These are phyloP conservation scores for Saturnispora zaruensis DNA, from an alignment of 805 yeast genomes.

Conservation along the genomic window DNA sequence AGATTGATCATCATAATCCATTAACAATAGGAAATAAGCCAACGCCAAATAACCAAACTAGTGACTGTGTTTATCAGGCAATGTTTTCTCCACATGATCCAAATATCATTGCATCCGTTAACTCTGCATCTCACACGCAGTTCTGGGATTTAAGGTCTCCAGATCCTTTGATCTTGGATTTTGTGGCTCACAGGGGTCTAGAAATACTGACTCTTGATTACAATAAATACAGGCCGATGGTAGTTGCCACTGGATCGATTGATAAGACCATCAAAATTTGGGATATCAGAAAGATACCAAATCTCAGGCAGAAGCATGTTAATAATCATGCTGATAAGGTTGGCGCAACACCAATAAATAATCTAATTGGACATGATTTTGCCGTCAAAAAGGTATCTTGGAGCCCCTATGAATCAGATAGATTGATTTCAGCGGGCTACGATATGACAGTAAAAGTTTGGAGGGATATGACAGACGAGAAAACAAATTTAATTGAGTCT, in stretches of 20 bases:
- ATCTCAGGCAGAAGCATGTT: neutral
- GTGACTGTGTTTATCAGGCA: constrained; percentile 70
- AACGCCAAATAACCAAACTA: constrained; percentile 27
- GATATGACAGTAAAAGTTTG: constrained; percentile 91
- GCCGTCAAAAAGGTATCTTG: constrained; percentile 78
- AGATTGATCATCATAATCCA: constrained; percentile 14
- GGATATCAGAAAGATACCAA: constrained; percentile 68
- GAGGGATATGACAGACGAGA: constrained; percentile 61
- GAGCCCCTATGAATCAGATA: constrained; percentile 80
- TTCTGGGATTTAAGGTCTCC: constrained; percentile 77
- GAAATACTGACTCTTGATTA: constrained; percentile 80
- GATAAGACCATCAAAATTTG: constrained; percentile 78
- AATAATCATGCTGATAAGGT: constrained; percentile 21
- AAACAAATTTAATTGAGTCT: constrained; percentile 40
- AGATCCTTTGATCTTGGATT: constrained; percentile 49
- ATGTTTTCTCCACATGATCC: constrained; percentile 81
- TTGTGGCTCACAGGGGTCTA: constrained; percentile 68
- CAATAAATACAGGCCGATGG: constrained; percentile 76
- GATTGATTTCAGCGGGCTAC: constrained; percentile 68
- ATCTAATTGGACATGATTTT: constrained; percentile 77
- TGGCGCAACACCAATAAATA: constrained; percentile 66
- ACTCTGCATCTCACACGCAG: constrained; percentile 65
- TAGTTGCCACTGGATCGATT: constrained; percentile 86
- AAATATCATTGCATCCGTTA: constrained; percentile 56
- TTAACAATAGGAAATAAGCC: constrained; percentile 17